phyloP scores from a whole-genome alignment of 2,329 filamentous ascomycete genomes.

The Coniochaeta sp. region DNA sequence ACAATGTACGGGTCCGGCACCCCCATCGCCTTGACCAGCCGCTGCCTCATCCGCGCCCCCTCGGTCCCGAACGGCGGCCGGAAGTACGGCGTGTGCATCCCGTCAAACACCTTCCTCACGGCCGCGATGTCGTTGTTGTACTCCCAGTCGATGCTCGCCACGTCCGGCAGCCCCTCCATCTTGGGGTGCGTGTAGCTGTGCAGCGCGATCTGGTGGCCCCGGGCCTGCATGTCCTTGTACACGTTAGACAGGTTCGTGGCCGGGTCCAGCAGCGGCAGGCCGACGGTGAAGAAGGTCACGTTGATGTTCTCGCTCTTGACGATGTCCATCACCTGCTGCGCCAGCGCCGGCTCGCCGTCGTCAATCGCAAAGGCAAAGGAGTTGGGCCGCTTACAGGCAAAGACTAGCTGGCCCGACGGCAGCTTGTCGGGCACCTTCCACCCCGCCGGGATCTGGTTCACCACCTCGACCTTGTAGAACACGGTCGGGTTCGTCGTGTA shows the following conservation, averaged over 20 bases:
- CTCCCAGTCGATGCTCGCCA: slow-evolving; percentile 52
- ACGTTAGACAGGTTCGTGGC: slow-evolving; percentile 54
- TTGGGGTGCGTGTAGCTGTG: slow-evolving; percentile 65
- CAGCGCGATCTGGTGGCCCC: slow-evolving; percentile 61
- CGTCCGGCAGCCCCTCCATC: slow-evolving; percentile 48
- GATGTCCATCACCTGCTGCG: slow-evolving; percentile 53
- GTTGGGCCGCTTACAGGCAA: slow-evolving; percentile 59
- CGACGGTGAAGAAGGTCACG: slow-evolving; percentile 67
- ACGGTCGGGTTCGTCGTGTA: slow-evolving; percentile 42
- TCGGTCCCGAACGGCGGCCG: slow-evolving; percentile 62
- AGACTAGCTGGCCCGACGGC: slow-evolving; percentile 51
- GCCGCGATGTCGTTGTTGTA: slow-evolving; percentile 48
- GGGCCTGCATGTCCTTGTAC: slow-evolving; percentile 53
- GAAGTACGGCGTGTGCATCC: slow-evolving; percentile 44
- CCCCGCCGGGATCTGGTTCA: slow-evolving; percentile 41
- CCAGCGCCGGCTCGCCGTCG: slow-evolving; percentile 53
- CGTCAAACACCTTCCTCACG: slow-evolving; percentile 29
- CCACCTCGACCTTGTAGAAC: slow-evolving; percentile 53
- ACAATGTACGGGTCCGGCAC: slow-evolving; percentile 50
- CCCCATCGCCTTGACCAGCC: slow-evolving; percentile 43
- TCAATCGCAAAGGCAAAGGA: slow-evolving; percentile 68
- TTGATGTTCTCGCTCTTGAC: slow-evolving; percentile 53
- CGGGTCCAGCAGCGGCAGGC: slow-evolving; percentile 49
- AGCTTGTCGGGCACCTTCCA: slow-evolving; percentile 51
- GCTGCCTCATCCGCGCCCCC: slow-evolving; percentile 57